phyloP scores from a whole-genome alignment of 352 stramenopile species.

The Phytophthora boehmeriae region DNA sequence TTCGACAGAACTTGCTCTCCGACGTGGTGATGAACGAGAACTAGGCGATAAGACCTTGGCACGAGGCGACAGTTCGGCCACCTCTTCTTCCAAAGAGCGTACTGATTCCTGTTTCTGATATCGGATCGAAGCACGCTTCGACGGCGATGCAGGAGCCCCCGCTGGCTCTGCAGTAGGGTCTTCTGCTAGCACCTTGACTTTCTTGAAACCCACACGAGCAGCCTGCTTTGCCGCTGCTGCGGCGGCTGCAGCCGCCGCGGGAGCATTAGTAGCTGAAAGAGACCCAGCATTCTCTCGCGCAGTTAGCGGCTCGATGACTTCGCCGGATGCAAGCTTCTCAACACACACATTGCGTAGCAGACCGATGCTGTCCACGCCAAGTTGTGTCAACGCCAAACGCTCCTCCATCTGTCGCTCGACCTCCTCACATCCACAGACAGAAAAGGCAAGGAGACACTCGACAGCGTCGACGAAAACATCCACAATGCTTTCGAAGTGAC shows the following conservation, averaged over 20 bases:
- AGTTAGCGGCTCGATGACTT: constrained; percentile 67
- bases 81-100: constrained; percentile 63
- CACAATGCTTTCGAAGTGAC: constrained; percentile 74
- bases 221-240: constrained; percentile 38
- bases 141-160: constrained; percentile 20
- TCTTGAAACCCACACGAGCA: constrained; percentile 62
- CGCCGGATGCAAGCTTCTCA: constrained; percentile 69
- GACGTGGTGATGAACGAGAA: constrained; percentile 30
- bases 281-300: constrained; percentile 25
- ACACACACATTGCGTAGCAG: constrained; percentile 74
- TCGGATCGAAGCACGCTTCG: constrained; percentile 40
- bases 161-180: constrained; percentile 14
- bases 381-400: constrained; percentile 60
- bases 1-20: constrained; percentile 41
- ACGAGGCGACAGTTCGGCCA: constrained; percentile 48
- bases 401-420: constrained; percentile 57
- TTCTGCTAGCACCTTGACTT: constrained; percentile 47
- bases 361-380: constrained; percentile 73
- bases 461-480: constrained; percentile 85
- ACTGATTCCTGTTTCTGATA: constrained; percentile 77
- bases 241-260: constrained; percentile 10
- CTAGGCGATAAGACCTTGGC: constrained; percentile 12
- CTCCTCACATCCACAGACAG: constrained; percentile 74
- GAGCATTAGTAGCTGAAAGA: constrained; percentile 12
- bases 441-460: constrained; percentile 82